Evolutionary conservation across 2,329 filamentous ascomycete genomes (phyloP), one percentile per base, ranked within the genome.

Genomic region (Aspergillus sp.): DNA sequence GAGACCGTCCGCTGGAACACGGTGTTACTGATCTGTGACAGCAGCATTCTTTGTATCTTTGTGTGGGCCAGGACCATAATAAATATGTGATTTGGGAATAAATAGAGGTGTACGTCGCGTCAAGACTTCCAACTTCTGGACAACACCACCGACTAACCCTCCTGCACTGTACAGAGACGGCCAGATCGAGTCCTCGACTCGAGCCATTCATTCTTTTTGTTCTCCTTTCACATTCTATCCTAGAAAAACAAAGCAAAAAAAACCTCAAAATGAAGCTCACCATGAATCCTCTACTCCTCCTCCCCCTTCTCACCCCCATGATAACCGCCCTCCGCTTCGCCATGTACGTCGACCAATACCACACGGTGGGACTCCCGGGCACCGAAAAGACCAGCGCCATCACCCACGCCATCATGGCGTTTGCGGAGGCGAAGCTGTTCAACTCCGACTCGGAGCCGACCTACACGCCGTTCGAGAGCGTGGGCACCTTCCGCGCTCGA

Each of bases 351-450:
- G 81, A 83, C 63, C 61, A 82, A 78, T 82, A 72, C 57, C 80
- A 83, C 59, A 75, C 64, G 1, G 60, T 62, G 2, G 69, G 64
- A 12, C 69, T 81, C 0, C 81, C 75, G 0, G 60, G 66, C 10
- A 58, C 56, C 7, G 55, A 72, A 16, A 58, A 71, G 24, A 81
- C 80, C 0, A 65, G 74, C 2, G 74, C 79, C 26, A 78, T 87
- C 63, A 85, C 81, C 24, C 79, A 86, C 65, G 83, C 85, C 31
- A 80, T 84, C 60, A 82, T 84, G 62, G 78, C 79, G 2, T 87
- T 86, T 61, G 84, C 85, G 53, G 76, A 76, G 54, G 82, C 82
- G 0, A 75, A 77, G 2, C 67, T 78, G 9, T 86, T 86, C 71
- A 81, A 80, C 61, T 75, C 75, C 12, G 73, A 79, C 52, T 42